Evolutionary conservation across 306 rosid genomes (phyloP).

Genomic region (Heteromeles arbutifolia): DNA sequence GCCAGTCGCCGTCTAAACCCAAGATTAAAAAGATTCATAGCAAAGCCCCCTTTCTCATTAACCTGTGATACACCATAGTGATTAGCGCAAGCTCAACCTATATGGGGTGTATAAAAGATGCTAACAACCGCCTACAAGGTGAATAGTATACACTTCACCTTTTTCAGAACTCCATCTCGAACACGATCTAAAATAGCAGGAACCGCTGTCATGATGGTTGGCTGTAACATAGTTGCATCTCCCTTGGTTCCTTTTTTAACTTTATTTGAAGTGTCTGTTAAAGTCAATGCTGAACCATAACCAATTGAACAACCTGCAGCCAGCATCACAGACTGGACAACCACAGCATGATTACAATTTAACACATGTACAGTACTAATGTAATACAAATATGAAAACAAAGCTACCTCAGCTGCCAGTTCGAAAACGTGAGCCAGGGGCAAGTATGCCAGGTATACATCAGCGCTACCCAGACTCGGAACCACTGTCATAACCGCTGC

Average conservation of each 20-base stretch:
- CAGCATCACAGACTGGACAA: slow-evolving; percentile 74
- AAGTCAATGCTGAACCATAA: slow-evolving; percentile 67
- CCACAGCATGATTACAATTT: slow-evolving; percentile 25
- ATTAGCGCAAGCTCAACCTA: slow-evolving; percentile 10
- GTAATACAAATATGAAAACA: slow-evolving; percentile 8
- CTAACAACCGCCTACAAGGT: not conserved
- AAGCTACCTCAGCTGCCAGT: slow-evolving; percentile 84
- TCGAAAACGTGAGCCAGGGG: slow-evolving; percentile 95
- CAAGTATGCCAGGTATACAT: slow-evolving; percentile 83
- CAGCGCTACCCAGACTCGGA: slow-evolving; percentile 54
- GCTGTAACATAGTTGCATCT: slow-evolving; percentile 64
- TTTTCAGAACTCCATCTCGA: slow-evolving; percentile 79
- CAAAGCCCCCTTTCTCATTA: slow-evolving; percentile 59
- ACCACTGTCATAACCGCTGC: slow-evolving; percentile 72
- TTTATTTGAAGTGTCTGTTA: slow-evolving; percentile 78
- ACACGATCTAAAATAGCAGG: slow-evolving; percentile 91
- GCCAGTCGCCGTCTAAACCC: slow-evolving; percentile 63
- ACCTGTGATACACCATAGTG: slow-evolving; percentile 40
- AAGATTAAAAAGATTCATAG: slow-evolving; percentile 51
- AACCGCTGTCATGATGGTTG: slow-evolving; percentile 75
- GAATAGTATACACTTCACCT: slow-evolving; percentile 33
- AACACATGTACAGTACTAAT: not conserved
- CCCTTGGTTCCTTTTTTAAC: slow-evolving; percentile 91
- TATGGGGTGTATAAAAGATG: not conserved
- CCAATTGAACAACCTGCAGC: slow-evolving; percentile 72